These are phyloP conservation scores for Solanum okadae DNA, from an alignment of 257 asterid species.

Conservation along the genomic window DNA sequence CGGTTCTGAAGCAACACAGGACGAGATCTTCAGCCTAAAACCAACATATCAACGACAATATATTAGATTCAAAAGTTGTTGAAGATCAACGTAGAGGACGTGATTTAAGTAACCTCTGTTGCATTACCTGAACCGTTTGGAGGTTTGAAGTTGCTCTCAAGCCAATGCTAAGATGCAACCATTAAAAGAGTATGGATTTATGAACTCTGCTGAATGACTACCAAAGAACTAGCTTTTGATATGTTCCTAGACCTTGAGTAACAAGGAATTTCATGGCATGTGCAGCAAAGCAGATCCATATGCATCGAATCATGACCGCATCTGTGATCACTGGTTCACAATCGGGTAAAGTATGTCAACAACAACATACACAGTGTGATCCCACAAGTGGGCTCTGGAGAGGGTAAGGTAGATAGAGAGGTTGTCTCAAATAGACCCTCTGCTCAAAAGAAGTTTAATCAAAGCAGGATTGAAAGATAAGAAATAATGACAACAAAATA, in stretches of 20 bases:
- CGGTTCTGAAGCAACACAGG: neutral
- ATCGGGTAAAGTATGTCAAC: neutral
- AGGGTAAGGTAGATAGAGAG: neutral
- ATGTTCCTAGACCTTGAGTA: slow-evolving; percentile 13
- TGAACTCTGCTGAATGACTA: neutral
- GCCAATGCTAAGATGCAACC: neutral
- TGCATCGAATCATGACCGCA: slow-evolving; percentile 42
- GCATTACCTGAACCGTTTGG: neutral
- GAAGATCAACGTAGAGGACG: neutral
- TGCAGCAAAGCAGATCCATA: slow-evolving; percentile 46
- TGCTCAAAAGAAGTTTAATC: neutral
- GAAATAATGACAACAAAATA: neutral
- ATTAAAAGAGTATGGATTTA: neutral
- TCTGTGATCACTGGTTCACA: slow-evolving; percentile 38
- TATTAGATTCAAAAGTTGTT: neutral
- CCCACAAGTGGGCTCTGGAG: neutral
- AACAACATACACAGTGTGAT: neutral
- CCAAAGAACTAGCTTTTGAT: slow-evolving; percentile 14
- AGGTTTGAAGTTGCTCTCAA: neutral
- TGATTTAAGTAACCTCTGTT: neutral
- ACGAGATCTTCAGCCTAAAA: neutral
- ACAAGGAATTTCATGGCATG: slow-evolving; percentile 39
- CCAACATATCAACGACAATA: neutral
- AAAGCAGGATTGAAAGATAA: neutral
- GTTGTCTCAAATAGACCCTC: neutral